Conservation (phyloP, 2,329 filamentous ascomycete genomes). For the Fusarium guadeloupense region DNA sequence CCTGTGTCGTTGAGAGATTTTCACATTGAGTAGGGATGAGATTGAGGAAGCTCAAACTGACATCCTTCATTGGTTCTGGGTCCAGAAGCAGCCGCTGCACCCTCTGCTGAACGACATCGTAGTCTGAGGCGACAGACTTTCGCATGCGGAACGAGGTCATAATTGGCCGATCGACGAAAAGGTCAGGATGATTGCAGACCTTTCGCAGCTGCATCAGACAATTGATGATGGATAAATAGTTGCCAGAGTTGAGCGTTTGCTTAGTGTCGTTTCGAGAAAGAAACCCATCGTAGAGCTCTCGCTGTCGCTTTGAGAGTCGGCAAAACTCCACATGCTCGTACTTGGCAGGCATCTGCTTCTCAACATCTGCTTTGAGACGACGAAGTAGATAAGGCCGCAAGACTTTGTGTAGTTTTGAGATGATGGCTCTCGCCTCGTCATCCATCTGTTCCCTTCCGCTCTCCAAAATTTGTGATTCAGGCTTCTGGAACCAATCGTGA, state of each 20-base stretch:
- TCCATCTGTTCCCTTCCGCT: constrained; percentile 94
- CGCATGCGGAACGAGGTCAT: constrained; percentile 96
- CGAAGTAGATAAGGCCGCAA: constrained; percentile 90
- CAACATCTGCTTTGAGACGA: constrained; percentile 92
- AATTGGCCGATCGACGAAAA: constrained; percentile 95
- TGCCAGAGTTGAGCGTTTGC: constrained; percentile 88
- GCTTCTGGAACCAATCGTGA: constrained; percentile 93
- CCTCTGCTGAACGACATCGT: constrained; percentile 74
- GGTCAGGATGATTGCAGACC: constrained; percentile 97
- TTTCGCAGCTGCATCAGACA: constrained; percentile 97
- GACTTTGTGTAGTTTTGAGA: constrained; percentile 92
- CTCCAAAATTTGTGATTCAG: constrained; percentile 94
- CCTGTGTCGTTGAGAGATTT: constrained; percentile 63
- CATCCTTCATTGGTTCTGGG: constrained; percentile 67
- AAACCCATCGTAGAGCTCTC: constrained; percentile 96
- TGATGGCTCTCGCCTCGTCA: constrained; percentile 89
- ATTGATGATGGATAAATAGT: constrained; percentile 98
- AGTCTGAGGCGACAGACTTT: constrained; percentile 78
- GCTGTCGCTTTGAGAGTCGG: constrained; percentile 91
- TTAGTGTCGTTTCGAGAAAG: constrained; percentile 89
- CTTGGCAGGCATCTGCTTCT: constrained; percentile 98
- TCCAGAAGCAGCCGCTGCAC: constrained; percentile 73
- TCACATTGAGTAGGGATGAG: constrained; percentile 79
- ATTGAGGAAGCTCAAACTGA: constrained; percentile 81
- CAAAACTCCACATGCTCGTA: constrained; percentile 98